phyloP scores from a whole-genome alignment of 2,329 filamentous ascomycete genomes.

The Triangularia verruculosa region DNA sequence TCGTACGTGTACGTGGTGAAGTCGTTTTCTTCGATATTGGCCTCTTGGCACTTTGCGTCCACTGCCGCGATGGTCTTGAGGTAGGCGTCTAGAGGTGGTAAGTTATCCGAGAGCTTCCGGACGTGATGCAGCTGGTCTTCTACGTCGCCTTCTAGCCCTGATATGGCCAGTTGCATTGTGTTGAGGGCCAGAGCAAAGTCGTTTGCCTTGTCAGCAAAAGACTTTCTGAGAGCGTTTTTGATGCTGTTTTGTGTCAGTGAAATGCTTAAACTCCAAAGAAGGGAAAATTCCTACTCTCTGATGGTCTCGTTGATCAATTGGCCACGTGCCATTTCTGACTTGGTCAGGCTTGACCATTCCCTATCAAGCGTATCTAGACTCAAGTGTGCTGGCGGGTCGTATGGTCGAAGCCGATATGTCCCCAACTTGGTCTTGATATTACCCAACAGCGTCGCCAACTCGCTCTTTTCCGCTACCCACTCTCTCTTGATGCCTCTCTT shows the following conservation, averaged over 20 bases:
- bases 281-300: conserved; percentile 63
- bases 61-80: conserved; percentile 82
- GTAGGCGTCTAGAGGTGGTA: conserved; percentile 87
- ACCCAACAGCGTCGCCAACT: conserved; percentile 84
- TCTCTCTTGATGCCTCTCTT: conserved; percentile 87
- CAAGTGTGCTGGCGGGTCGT: conserved; percentile 83
- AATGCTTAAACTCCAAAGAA: not conserved
- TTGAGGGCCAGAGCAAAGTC: conserved; percentile 95
- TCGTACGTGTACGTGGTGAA: conserved; percentile 99
- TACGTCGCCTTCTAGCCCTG: conserved; percentile 93
- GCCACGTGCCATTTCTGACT: conserved; percentile 81
- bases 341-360: conserved; percentile 77
- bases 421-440: conserved; percentile 99
- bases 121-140: conserved; percentile 93
- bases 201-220: conserved; percentile 97
- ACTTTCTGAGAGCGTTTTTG: conserved; percentile 88
- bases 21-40: conserved; percentile 98
- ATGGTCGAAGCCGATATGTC: conserved; percentile 87
- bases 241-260: conserved; percentile 55
- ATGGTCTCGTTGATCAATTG: conserved; percentile 98
- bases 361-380: conserved; percentile 77
- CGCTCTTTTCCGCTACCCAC: conserved; percentile 98
- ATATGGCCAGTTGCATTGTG: conserved; percentile 91
- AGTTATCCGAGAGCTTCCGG: conserved; percentile 75
- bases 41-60: conserved; percentile 86